phyloP scores from a whole-genome alignment of 2,329 filamentous ascomycete species.

The Penicillium olsonii region DNA sequence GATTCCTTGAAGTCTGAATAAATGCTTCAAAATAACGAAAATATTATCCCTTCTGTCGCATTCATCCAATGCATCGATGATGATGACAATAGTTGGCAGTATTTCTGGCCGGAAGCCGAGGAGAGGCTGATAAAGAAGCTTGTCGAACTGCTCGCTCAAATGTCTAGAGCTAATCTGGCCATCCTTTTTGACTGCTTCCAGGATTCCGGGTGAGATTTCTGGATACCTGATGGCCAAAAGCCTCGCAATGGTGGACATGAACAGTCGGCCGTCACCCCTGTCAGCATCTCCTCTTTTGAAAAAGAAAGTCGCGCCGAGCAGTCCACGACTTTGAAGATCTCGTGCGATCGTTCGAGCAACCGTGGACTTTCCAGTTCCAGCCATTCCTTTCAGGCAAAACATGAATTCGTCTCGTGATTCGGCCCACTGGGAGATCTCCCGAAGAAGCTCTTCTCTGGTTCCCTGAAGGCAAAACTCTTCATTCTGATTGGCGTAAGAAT shows the following conservation, averaged over 20 bases:
- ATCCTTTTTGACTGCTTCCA: constrained; percentile 22
- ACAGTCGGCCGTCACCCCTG: constrained; percentile 34
- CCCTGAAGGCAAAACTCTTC: constrained; percentile 25
- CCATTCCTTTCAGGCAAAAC: constrained; percentile 42
- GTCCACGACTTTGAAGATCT: constrained; percentile 13
- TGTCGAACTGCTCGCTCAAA: constrained; percentile 30
- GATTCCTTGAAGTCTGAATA: constrained; percentile 14
- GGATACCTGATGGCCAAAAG: constrained; percentile 21
- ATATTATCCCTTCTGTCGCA: constrained; percentile 24
- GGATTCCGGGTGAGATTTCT: neutral
- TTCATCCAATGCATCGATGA: constrained; percentile 33
- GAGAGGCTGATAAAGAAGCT: constrained; percentile 29
- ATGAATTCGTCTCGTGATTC: constrained; percentile 22
- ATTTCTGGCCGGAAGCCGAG: constrained; percentile 1
- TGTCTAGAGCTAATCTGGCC: constrained; percentile 26
- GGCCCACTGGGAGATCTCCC: constrained; percentile 28
- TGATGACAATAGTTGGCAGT: constrained; percentile 11
- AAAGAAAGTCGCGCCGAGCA: constrained; percentile 47
- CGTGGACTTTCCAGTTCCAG: constrained; percentile 34
- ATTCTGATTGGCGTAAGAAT: constrained; percentile 14
- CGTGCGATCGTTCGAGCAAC: constrained; percentile 38
- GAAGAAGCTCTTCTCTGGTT: constrained; percentile 25
- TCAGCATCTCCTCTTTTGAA: constrained; percentile 48
- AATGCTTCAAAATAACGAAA: constrained; percentile 20
- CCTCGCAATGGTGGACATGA: constrained; percentile 42